Evolutionary conservation across 2,329 filamentous ascomycete genomes (phyloP), one percentile per base, ranked within the genome.

Genomic region (Botrytis squamosa): DNA sequence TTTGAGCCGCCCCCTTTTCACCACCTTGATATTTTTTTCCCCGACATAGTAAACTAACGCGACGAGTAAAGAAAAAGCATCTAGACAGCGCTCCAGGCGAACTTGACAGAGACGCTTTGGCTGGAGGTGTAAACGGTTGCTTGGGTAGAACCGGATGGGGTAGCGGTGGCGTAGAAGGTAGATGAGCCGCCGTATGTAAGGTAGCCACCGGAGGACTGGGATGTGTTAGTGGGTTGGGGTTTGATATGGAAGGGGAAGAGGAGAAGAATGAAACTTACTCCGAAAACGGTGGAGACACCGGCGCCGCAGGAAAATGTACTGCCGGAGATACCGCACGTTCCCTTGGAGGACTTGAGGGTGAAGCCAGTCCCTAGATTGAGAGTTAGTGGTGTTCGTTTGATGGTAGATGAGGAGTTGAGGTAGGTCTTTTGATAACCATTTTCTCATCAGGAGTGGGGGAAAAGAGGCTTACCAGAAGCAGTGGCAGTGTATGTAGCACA

Each of bases 401-500:
- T 3, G 33, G 10, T 8, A 64, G 20, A 29, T 29, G 20, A 16
- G 33, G 18, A 38, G 18, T 10, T 44, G 38, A 59, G 52, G 33
- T 16, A 44, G n/a, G 29, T 18, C 9, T 36, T 63, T 9, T 20
- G 40, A 4, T 0, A 18, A 40, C n/a, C 16, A 9, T n/a, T 64
- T 57, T 57, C 36, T 18, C 7, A 29, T 38, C 10, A 36, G 18
- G 22, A 57, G 4, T 29, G 25, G 49, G 8, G 25, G 1, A 16
- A 33, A 12, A n/a, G 5, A 44, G 22, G 7, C 63, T 90, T 89
- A 60, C 85, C 86, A 33, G 82, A 86, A 64, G 84, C 74, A 6
- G 86, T 82, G 7, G 89, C 88, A 0, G 86, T 88, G 80, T 89
- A 91, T 0, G 88, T 91, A 0, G 91, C 91, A 79, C 91, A 93